phyloP scores from a whole-genome alignment of 2,329 filamentous ascomycete species.

The Colletotrichum sp. region DNA sequence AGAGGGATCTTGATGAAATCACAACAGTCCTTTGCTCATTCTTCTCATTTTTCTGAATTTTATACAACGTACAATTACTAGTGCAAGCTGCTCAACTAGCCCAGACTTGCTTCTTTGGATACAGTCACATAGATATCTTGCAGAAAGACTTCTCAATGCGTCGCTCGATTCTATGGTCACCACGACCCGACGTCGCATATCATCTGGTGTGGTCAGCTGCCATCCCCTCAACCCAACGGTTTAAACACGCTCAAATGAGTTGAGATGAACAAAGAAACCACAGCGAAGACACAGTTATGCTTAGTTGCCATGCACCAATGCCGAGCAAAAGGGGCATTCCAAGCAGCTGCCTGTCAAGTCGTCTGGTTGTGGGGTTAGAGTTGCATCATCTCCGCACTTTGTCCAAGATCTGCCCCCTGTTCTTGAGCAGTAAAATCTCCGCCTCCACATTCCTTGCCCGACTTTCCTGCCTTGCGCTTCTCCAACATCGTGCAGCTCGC shows the following conservation, averaged over 20 bases:
- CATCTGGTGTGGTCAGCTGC: background rate
- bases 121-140: too few species aligned
- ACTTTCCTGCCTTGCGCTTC: background rate
- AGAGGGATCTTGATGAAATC: too few species aligned
- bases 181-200: background rate
- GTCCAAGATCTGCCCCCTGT: background rate
- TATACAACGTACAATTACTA: too few species aligned
- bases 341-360: background rate
- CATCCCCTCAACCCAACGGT: background rate
- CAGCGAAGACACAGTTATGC: background rate
- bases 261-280: background rate
- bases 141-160: too few species aligned
- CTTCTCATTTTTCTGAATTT: too few species aligned
- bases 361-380: background rate
- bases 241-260: background rate
- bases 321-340: background rate
- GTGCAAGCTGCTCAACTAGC: too few species aligned
- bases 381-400: conserved; percentile 1
- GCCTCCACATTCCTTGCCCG: background rate
- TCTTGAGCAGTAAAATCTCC: background rate
- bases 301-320: background rate
- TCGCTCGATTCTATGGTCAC: too few species aligned
- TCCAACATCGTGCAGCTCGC: background rate
- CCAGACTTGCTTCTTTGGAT: too few species aligned
- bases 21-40: too few species aligned